Evolutionary conservation across 768 basidiomycete species (phyloP).

Genomic region (Tephrocybe sp.): DNA sequence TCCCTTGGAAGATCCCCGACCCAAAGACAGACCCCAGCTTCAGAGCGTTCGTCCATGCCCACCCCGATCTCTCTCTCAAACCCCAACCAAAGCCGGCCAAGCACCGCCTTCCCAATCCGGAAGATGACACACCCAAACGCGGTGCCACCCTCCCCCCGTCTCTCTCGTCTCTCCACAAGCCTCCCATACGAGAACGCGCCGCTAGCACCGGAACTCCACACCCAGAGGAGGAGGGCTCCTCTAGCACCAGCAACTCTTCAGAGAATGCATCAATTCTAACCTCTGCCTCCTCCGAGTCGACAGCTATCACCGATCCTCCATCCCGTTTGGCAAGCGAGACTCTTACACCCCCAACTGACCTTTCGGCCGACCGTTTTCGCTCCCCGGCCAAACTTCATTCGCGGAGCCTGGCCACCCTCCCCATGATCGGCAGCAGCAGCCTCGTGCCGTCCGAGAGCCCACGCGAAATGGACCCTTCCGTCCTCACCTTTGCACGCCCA

Average conservation of each 20-base stretch:
- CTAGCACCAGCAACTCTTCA: slow-evolving; percentile 37
- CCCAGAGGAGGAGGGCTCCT: slow-evolving; percentile 30
- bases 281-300: slow-evolving; percentile 42
- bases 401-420: slow-evolving; percentile 39
- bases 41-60: slow-evolving; percentile 87
- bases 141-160: slow-evolving; percentile 37
- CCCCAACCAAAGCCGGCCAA: slow-evolving; percentile 38
- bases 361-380: slow-evolving; percentile 18
- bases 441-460: slow-evolving; percentile 40
- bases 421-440: slow-evolving; percentile 19
- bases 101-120: slow-evolving; percentile 13
- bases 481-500: slow-evolving; percentile 74
- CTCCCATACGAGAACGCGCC: slow-evolving; percentile 31
- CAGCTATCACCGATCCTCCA: slow-evolving; percentile 49
- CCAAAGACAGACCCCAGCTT: slow-evolving; percentile 90
- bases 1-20: slow-evolving; percentile 99
- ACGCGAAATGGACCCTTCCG: slow-evolving; percentile 70
- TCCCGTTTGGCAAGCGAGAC: slow-evolving; percentile 40
- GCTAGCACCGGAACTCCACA: slow-evolving; percentile 31
- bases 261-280: slow-evolving; percentile 47
- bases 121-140: slow-evolving; percentile 19
- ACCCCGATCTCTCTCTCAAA: slow-evolving; percentile 76
- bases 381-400: slow-evolving; percentile 22
- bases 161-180: slow-evolving; percentile 22
- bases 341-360: slow-evolving; percentile 26